Evolutionary conservation across 2,329 filamentous ascomycete genomes (phyloP), one percentile per base, ranked within the genome.

Genomic region (Pestalotiopsis fici): DNA sequence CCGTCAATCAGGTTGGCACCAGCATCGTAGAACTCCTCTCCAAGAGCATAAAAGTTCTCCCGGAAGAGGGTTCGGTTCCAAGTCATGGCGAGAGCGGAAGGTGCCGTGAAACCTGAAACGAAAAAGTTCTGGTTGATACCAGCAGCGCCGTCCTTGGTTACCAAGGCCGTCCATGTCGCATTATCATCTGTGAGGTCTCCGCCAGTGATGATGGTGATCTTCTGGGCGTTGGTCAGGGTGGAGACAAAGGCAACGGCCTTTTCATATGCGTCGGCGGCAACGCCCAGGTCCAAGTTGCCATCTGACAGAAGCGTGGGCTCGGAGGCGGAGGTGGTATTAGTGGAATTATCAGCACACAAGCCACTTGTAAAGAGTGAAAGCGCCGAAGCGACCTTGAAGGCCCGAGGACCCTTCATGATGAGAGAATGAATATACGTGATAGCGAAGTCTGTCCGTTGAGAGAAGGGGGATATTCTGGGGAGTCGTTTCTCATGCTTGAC

Each of bases 41-140:
- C 71, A 12, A 72, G 43, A 37, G 69, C 69, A 13, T 57, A 35
- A 65, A 71, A 71, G 35, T 72, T 69, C 15, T 64, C 61, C 25
- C 62, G 63, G 50, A 67, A 65, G 13, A 71, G 67, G 23, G 66
- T 59, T 5, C 69, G 69, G 61, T 71, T 65, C 71, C 71, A 72
- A 25, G 70, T 71, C 70, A 69, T 68, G 31, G 65, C 65, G 60
- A 71, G 59, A 21, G 71, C 70, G 35, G 67, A 66, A n/a, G 69
- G 64, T 39, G 67, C 67, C 25, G 61, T 62, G 64, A 71, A 72
- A 27, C 69, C 70, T 15, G 71, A 71, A n/a, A 72, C 70, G 28
- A 59, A 65, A 56, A 50, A 68, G 64, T 71, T 67, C 35, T 71
- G 57, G 25, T 64, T 64, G 25, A 64, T 28, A n/a, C 70, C 70